Evolutionary conservation across 1,139 yeast genomes (phyloP), one percentile per base, ranked within the genome.

Genomic region (Taphrina deformans): DNA sequence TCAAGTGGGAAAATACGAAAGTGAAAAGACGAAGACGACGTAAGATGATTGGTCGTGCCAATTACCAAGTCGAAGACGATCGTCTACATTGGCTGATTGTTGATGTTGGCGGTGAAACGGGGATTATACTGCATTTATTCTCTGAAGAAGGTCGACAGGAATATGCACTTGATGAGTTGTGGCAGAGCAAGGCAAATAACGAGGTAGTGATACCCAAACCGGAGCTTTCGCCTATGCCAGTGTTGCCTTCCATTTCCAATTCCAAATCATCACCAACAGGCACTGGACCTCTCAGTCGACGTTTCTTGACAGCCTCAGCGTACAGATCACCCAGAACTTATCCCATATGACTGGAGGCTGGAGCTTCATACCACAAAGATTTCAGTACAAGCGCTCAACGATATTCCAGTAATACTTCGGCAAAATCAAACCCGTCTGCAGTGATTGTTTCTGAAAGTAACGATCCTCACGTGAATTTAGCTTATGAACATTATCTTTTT

Each of bases 401-500:
- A 12, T 38, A n/a, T n/a, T n/a, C 18, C 16, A 38, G 41, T 18
- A 9, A 7, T 7, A 10, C 18, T 1, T 14, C 41, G n/a, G 6
- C n/a, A 7, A 38, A 38, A 3, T n/a, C 41, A 12, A 4, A 12
- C 5, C 6, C 18, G 4, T 38, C 41, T 14, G 18, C 12, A 23
- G 27, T 44, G 7, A 18, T 44, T 21, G 48, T 44, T 7, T 83
- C 91, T 12, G 76, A 75, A 0, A 78, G 84, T 1, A 75, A 75
- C n/a, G 82, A 88, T 71, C 98, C 99, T 1, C 85, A 80, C 71
- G 71, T 84, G 58, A 95, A 95, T 72, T 79, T 95, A 12, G 92
- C 97, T 1, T 73, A 91, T 5, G 99, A 95, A 72, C 89, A 89
- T 70, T 87, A 83, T 72, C 77, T 93, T 1, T 93, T 89, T 75